Evolutionary conservation across 345 rosid species (phyloP), one percentile per base, ranked within the genome.

Genomic region (Euphorbia pulcherrima): DNA sequence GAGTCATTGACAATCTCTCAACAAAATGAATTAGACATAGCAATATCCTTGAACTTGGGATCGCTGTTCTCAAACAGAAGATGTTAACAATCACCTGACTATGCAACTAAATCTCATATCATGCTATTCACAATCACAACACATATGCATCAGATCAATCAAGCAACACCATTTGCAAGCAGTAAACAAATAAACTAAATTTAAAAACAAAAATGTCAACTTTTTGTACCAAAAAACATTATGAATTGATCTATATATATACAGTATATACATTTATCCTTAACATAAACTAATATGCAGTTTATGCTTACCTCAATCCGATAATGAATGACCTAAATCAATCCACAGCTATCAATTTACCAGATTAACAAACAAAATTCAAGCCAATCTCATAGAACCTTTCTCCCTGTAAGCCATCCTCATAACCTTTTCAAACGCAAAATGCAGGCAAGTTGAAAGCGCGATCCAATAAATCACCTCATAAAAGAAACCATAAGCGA

Each of bases 401-500:
- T 86, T 90, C 75, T 80, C 94, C 64, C 97, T 79, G 17, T 66
- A 86, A 24, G 82, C 76, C 16, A 79, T 77, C 80, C 83, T 82
- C 71, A 79, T 74, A 54, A 84, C 73, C 87, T 81, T 90, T 85
- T 88, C 89, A 71, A 90, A 89, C 0, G 95, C 95, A 23, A 89
- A 94, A 62, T 90, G 97, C 65, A 89, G 83, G 20, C 99, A 94
- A 37, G 83, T 89, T 40, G 99, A 88, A 40, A 94, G 70, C 0
- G 90, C 97, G 12, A 94, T 94, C 99, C 99, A 94, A 53, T 82
- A 85, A 37, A 94, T 75, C 81, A 94, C 99, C 80, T 94, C 99
- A 39, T 91, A 90, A n/a, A 90, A 80, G 20, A 90, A 94, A 40
- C 81, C 84, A 73, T 85, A 82, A 1, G 97, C 96, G 1, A 85